These are phyloP conservation scores for Telopea speciosissima DNA, from an alignment of 177 flowering plant genomes.

Conservation along the genomic window DNA sequence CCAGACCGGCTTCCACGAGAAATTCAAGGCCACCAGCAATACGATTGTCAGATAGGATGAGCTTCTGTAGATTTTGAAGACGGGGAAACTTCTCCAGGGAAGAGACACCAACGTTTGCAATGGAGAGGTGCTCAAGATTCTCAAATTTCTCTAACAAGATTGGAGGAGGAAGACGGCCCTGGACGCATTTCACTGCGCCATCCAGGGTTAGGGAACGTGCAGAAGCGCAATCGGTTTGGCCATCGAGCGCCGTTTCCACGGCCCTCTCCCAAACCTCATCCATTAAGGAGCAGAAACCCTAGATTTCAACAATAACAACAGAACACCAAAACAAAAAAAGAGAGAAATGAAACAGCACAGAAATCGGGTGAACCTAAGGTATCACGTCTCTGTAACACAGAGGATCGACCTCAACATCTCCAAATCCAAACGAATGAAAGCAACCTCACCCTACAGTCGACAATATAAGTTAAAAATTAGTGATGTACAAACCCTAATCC, in stretches of 20 bases:
- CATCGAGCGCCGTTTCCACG: constrained; percentile 83
- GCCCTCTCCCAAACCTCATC: constrained; percentile 97
- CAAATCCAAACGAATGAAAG: background rate
- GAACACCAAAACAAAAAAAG: background rate
- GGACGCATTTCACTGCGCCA: constrained; percentile 83
- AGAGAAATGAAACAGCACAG: background rate
- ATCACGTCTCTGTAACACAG: background rate
- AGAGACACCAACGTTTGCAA: constrained; percentile 83
- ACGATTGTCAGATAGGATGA: constrained; percentile 75
- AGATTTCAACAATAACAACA: constrained; percentile 8
- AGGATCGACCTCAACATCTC: background rate
- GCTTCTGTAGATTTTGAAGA: constrained; percentile 61
- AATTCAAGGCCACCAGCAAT: constrained; percentile 78
- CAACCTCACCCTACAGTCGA: background rate
- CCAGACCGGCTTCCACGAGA: constrained; percentile 74
- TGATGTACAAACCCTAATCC: background rate
- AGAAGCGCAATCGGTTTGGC: constrained; percentile 44
- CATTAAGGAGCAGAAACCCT: constrained; percentile 36
- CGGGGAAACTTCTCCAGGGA: constrained; percentile 81
- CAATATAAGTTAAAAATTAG: no score
- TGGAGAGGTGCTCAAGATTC: constrained; percentile 70
- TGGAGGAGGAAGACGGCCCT: constrained; percentile 73
- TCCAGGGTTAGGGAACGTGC: constrained; percentile 69
- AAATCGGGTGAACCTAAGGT: background rate
- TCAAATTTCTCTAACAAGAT: constrained; percentile 56